phyloP scores from a whole-genome alignment of 2,329 filamentous ascomycete species.

The Colletotrichum higginsianum region DNA sequence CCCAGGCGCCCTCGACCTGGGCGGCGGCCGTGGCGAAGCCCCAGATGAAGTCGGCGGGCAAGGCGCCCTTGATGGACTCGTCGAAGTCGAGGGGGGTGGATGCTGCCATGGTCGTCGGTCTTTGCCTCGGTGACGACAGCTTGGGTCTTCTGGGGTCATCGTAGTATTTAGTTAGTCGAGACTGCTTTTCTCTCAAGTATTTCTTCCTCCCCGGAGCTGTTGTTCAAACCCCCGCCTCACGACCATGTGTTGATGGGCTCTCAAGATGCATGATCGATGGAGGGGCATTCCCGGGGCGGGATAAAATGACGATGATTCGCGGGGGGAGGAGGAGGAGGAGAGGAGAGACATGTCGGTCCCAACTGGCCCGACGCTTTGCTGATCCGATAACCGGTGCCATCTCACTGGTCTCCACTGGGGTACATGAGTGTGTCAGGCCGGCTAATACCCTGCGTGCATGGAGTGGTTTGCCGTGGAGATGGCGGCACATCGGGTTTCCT shows the following conservation, averaged over 20 bases:
- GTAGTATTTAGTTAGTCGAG: background rate
- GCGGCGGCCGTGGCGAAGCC: constrained; percentile 58
- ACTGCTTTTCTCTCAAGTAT: background rate
- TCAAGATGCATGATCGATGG: constrained; percentile 8
- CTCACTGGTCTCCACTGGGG: constrained; percentile 1
- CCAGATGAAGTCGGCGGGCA: constrained; percentile 56
- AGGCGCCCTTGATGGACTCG: constrained; percentile 47
- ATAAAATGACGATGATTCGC: constrained; percentile 34
- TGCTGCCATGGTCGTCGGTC: constrained; percentile 33
- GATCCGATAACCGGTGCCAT: background rate
- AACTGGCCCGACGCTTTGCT: constrained; percentile 27
- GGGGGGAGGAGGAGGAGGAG: background rate
- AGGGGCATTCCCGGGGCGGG: constrained; percentile 29
- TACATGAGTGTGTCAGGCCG: background rate
- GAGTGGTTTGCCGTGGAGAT: too few relatives aligned
- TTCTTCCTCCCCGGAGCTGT: background rate
- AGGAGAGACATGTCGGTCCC: constrained; percentile 3
- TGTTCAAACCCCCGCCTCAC: constrained; percentile 16
- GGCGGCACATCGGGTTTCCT: background rate
- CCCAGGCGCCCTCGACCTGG: constrained; percentile 59
- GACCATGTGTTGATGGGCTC: constrained; percentile 20
- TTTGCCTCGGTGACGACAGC: background rate
- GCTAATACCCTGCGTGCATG: too few relatives aligned
- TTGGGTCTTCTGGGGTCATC: background rate
- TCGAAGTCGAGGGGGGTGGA: constrained; percentile 44